Evolutionary conservation across 225 moss, liverwort and hornwort genomes (phyloP).

Genomic region (Polytrichum formosum): DNA sequence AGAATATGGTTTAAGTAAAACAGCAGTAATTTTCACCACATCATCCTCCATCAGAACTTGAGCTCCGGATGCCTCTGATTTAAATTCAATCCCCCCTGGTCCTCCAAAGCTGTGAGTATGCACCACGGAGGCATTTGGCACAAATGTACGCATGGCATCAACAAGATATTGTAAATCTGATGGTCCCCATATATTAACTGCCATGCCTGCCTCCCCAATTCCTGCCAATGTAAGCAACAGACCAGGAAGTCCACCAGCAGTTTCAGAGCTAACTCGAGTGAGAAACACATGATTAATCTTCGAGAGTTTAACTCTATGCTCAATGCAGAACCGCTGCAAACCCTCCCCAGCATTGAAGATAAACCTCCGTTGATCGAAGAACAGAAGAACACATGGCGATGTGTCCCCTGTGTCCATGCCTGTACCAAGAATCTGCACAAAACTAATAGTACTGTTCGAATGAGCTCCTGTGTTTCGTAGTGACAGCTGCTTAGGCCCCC

Average conservation of each 20-base stretch:
- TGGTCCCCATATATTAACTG: constrained; percentile 95
- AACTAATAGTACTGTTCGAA: constrained; percentile 88
- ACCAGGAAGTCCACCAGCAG: constrained; percentile 94
- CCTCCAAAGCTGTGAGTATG: constrained; percentile 88
- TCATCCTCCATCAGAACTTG: constrained; percentile 86
- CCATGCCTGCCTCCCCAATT: constrained; percentile 89
- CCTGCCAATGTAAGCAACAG: constrained; percentile 81
- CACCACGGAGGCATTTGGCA: constrained; percentile 83
- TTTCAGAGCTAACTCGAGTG: constrained; percentile 93
- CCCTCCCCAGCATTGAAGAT: constrained; percentile 99
- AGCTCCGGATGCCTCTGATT: constrained; percentile 14
- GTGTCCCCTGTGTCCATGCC: constrained; percentile 99
- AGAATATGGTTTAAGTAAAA: constrained; percentile 46
- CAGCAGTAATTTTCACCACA: constrained; percentile 82
- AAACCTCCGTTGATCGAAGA: constrained; percentile 95
- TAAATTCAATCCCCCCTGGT: constrained; percentile 20
- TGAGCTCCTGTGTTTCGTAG: constrained; percentile 64
- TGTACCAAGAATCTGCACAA: constrained; percentile 97
- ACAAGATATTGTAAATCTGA: constrained; percentile 85
- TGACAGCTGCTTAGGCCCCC: constrained; percentile 65
- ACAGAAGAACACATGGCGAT: constrained; percentile 86
- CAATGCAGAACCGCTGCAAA: constrained; percentile 95
- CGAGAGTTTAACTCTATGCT: constrained; percentile 98
- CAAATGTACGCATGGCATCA: constrained; percentile 98
- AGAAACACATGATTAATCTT: constrained; percentile 99